phyloP scores from a whole-genome alignment of 352 stramenopile genomes.

The Globisporangium nunn region DNA sequence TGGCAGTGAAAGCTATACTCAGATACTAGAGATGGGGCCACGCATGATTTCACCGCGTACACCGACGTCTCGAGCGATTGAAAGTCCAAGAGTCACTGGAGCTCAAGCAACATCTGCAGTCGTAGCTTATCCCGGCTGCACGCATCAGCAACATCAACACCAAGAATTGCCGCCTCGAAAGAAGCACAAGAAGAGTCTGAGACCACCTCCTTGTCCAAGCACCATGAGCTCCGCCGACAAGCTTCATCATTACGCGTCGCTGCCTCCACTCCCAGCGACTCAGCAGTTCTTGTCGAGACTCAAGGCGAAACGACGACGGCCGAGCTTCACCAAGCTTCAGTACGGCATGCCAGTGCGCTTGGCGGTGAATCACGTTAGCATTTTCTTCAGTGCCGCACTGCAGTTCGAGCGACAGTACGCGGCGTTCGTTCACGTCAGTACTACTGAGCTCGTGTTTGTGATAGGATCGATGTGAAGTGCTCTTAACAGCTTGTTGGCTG shows the following conservation, averaged over 20 bases:
- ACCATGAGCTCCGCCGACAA: background rate
- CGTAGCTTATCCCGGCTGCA: background rate
- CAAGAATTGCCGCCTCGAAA: background rate
- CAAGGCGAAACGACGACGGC: constrained; percentile 43
- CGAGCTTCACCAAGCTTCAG: constrained; percentile 33
- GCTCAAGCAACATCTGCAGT: background rate
- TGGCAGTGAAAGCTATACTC: no score
- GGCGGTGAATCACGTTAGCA: constrained; percentile 46
- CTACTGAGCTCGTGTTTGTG: no score
- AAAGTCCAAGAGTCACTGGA: background rate
- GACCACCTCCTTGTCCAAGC: background rate
- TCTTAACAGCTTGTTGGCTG: no score
- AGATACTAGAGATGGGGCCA: no score
- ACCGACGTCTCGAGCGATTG: background rate
- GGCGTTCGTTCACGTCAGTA: constrained; percentile 42
- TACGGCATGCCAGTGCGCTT: constrained; percentile 46
- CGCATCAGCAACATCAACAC: background rate
- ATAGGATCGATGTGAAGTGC: no score
- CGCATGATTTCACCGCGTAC: no score
- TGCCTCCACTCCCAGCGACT: constrained; percentile 40
- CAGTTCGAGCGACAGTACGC: constrained; percentile 50
- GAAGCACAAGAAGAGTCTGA: background rate
- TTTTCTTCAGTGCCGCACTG: constrained; percentile 43
- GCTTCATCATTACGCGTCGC: constrained; percentile 6
- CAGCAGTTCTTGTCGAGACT: constrained; percentile 50